These are phyloP conservation scores for Thozetella sp. DNA, from an alignment of 495 filamentous ascomycete species.

Conservation along the genomic window DNA sequence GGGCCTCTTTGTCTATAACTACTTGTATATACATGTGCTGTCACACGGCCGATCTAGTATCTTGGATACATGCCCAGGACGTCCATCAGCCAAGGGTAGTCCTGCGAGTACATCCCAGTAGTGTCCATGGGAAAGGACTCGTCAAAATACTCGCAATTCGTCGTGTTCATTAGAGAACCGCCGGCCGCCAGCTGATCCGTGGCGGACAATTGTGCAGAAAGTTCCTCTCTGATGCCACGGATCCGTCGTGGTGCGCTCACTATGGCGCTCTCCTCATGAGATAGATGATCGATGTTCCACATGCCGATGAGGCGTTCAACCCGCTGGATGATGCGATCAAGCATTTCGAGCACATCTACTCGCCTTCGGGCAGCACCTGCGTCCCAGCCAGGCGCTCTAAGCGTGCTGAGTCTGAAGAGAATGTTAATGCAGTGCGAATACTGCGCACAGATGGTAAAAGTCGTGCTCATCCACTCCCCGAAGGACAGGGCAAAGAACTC, in stretches of 20 bases:
- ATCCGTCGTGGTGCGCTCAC: not conserved
- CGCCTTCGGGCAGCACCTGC: constrained; percentile 9
- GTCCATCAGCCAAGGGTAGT: not conserved
- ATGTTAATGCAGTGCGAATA: constrained; percentile 37
- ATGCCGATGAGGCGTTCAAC: constrained; percentile 3
- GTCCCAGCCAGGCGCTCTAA: constrained; percentile 24
- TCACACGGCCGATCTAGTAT: not conserved
- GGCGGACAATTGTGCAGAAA: not conserved
- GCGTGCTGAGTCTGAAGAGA: constrained; percentile 38
- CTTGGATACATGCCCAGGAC: not conserved
- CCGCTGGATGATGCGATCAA: constrained; percentile 8
- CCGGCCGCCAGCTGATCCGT: not conserved
- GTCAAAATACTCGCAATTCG: not conserved
- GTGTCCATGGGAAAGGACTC: not conserved
- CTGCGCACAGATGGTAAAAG: constrained; percentile 36
- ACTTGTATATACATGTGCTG: not conserved
- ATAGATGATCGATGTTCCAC: not conserved
- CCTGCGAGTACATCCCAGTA: not conserved
- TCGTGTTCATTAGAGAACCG: not conserved
- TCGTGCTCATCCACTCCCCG: constrained; percentile 28
- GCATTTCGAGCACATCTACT: constrained; percentile 12
- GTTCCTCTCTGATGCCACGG: not conserved
- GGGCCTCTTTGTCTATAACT: too few relatives aligned
- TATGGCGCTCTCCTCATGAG: not conserved
- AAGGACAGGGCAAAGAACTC: constrained; percentile 30